Evolutionary conservation across 495 filamentous ascomycete species (phyloP).

Genomic region (Thozetella sp.): DNA sequence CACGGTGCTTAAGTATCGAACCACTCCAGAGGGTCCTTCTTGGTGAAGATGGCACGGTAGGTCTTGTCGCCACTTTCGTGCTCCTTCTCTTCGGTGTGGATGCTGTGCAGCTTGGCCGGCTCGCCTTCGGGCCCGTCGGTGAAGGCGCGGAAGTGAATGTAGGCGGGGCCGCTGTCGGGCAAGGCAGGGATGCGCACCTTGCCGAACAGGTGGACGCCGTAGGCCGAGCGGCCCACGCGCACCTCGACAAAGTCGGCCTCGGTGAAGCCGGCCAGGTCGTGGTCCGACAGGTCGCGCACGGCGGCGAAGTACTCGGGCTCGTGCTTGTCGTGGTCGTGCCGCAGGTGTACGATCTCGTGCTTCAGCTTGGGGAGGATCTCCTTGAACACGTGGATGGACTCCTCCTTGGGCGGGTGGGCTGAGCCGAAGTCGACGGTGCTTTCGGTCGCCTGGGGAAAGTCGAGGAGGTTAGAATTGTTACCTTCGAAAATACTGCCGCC

Average conservation of each 20-base stretch:
- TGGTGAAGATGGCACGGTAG: slow-evolving; percentile 53
- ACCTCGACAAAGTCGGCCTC: slow-evolving; percentile 48
- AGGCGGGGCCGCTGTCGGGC: slow-evolving; percentile 39
- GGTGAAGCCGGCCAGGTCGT: slow-evolving; percentile 46
- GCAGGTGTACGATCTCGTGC: slow-evolving; percentile 48
- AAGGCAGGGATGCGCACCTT: slow-evolving; percentile 52
- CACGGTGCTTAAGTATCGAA: slow-evolving; percentile 48
- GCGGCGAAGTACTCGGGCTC: slow-evolving; percentile 53
- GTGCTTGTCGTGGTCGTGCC: slow-evolving; percentile 41
- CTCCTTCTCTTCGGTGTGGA: slow-evolving; percentile 53
- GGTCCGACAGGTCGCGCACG: slow-evolving; percentile 44
- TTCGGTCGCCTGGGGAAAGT: slow-evolving; percentile 47
- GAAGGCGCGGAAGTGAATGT: slow-evolving; percentile 54
- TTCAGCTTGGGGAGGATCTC: slow-evolving; percentile 49
- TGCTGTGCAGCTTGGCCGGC: slow-evolving; percentile 49
- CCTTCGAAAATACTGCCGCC: background rate
- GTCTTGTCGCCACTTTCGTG: slow-evolving; percentile 39
- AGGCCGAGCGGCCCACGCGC: slow-evolving; percentile 51
- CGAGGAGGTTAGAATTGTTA: background rate
- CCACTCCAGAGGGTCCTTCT: slow-evolving; percentile 56
- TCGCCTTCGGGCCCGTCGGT: slow-evolving; percentile 42
- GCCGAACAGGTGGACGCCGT: slow-evolving; percentile 59
- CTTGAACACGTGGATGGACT: slow-evolving; percentile 51
- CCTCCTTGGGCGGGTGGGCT: slow-evolving; percentile 50
- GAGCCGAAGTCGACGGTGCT: slow-evolving; percentile 51